These are phyloP conservation scores for Citropsis articulata DNA, from an alignment of 345 rosid species.

Conservation along the genomic window DNA sequence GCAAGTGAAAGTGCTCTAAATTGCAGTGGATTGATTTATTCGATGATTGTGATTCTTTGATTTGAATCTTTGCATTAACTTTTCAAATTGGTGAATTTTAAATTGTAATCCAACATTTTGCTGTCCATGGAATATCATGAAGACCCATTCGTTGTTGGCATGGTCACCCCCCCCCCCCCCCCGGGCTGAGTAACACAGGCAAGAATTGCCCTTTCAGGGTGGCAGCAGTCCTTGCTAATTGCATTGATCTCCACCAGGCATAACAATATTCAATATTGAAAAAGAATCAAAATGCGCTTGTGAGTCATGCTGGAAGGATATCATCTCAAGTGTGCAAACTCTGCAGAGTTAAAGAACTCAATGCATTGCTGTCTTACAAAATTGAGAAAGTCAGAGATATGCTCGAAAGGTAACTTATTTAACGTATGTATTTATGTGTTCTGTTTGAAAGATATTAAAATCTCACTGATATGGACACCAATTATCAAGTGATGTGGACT, in stretches of 20 bases:
- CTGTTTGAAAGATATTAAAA: background rate
- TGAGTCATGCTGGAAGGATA: background rate
- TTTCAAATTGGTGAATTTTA: background rate
- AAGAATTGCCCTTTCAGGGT: background rate
- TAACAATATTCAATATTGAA: background rate
- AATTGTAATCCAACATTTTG: background rate
- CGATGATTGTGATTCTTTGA: background rate
- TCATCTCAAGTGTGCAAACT: background rate
- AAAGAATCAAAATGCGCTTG: background rate
- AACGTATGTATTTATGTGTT: background rate
- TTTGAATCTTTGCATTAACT: background rate
- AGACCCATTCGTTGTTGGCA: background rate
- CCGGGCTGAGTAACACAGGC: too few relatives aligned
- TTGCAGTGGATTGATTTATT: background rate
- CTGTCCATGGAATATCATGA: background rate
- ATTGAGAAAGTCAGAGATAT: background rate
- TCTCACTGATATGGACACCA: background rate
- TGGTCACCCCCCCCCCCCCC: too few relatives aligned
- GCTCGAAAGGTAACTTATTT: slow-evolving; percentile 4
- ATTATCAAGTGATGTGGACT: background rate
- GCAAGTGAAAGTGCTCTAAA: background rate
- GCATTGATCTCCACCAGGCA: background rate
- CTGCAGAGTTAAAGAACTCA: background rate
- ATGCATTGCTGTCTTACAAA: background rate
- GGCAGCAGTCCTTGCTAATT: background rate